Conservation (phyloP, 2,329 filamentous ascomycete genomes). For the Uncinocarpus reesii region DNA sequence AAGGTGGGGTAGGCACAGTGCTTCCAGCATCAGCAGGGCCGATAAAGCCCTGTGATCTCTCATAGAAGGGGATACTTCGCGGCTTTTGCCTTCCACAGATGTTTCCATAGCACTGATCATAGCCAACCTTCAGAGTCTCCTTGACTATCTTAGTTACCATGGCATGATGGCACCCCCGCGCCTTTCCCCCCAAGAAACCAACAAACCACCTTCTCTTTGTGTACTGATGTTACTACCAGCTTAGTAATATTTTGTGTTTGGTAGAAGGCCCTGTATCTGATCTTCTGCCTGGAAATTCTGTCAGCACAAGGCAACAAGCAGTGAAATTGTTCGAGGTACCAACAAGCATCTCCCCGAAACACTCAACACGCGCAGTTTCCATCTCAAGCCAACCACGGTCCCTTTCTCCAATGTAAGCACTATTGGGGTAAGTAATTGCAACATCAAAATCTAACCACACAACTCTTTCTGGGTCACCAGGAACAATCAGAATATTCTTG, state of each 20-base stretch:
- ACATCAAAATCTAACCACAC: constrained; percentile 18
- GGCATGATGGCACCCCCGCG: no score
- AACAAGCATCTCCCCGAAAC: constrained; percentile 15
- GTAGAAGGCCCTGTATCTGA: constrained; percentile 14
- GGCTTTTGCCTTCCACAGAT: no score
- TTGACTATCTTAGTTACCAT: no score
- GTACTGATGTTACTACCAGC: no score
- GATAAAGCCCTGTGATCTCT: no score
- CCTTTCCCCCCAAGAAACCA: no score
- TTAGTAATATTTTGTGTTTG: constrained; percentile 18
- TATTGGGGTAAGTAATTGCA: constrained; percentile 16
- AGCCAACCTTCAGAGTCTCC: no score
- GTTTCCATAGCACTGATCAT: no score
- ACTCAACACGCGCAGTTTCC: constrained; percentile 13
- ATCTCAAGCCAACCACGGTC: constrained; percentile 13
- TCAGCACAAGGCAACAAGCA: constrained; percentile 7
- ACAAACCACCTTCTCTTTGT: no score
- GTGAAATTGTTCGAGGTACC: constrained; percentile 3
- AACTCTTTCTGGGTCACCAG: constrained; percentile 15
- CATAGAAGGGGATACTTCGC: no score
- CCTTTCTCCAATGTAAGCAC: constrained; percentile 13
- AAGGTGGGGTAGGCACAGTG: no score
- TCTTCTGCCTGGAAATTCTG: constrained; percentile 14
- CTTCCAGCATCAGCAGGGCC: no score
- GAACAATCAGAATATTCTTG: constrained; percentile 17